Percentiles rank a stretch among this genome's conserved stretches.
Evolutionary conservation across 305 asterid genomes (phyloP).

Genomic region (Withania somnifera): DNA sequence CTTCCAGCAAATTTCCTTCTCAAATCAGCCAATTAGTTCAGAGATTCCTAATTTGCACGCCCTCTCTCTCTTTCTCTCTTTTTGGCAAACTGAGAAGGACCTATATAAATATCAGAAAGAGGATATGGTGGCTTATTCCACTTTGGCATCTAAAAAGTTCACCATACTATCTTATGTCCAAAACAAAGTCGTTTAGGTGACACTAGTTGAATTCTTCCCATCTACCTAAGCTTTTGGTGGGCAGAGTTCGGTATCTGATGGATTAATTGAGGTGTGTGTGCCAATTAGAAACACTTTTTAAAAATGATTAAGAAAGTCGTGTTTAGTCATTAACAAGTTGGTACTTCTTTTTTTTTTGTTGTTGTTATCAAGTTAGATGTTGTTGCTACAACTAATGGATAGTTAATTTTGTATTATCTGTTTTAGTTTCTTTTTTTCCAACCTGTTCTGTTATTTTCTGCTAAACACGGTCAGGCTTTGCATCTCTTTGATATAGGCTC

Average conservation of each 20-base stretch:
- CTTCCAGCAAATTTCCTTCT: background rate
- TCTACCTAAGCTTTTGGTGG: background rate
- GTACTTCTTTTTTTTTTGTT: background rate
- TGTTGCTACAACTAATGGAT: background rate
- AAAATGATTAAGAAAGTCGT: background rate
- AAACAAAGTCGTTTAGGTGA: background rate
- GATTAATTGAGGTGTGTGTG: background rate
- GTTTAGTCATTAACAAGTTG: background rate
- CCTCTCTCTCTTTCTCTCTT: background rate
- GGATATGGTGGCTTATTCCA: background rate
- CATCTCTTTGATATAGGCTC: constrained; percentile 43
- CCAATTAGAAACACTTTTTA: background rate
- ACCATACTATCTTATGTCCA: background rate
- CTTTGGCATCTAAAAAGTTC: background rate
- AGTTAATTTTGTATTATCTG: background rate
- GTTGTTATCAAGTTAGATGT: background rate
- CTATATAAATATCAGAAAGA: background rate
- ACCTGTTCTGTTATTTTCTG: background rate
- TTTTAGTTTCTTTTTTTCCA: background rate
- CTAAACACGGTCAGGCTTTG: background rate
- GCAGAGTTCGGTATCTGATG: background rate
- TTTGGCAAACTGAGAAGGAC: background rate
- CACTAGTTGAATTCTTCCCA: background rate
- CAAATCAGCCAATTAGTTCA: background rate
- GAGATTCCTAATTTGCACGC: background rate